Conservation (phyloP, 2,329 filamentous ascomycete genomes). For the Proliferodiscus dingleyae region DNA sequence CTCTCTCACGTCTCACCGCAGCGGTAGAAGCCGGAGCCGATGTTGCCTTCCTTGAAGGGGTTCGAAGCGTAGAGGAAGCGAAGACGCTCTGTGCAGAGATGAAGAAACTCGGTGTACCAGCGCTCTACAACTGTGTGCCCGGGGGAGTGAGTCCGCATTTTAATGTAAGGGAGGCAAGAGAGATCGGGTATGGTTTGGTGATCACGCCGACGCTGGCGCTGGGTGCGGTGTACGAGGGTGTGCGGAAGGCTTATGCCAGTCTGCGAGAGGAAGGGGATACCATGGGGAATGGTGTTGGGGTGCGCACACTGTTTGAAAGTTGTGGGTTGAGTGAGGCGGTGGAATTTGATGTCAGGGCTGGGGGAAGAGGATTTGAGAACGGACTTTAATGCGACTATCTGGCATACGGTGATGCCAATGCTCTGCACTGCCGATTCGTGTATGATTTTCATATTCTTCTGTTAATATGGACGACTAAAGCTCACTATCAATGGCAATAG, state of each 20-base stretch:
- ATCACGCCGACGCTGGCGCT: constrained; percentile 42
- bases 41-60: constrained; percentile 55
- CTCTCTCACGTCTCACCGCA: constrained; percentile 44
- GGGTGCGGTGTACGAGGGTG: constrained; percentile 3
- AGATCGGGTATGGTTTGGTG: constrained; percentile 53
- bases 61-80: constrained; percentile 47
- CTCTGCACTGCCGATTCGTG: too few species aligned
- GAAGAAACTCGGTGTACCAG: constrained; percentile 39
- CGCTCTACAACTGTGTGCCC: constrained; percentile 54
- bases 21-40: constrained; percentile 54
- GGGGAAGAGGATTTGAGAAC: constrained; percentile 10
- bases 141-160: constrained; percentile 51
- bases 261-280: constrained; percentile 23
- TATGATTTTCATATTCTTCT: too few species aligned
- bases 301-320: constrained; percentile 45
- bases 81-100: constrained; percentile 40
- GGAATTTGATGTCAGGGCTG: constrained; percentile 38
- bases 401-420: neutral
- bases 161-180: constrained; percentile 45
- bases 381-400: constrained; percentile 2
- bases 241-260: neutral
- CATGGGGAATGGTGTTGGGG: constrained; percentile 37
- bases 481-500: too few species aligned
- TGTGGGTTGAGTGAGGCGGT: constrained; percentile 48
- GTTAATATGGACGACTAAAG: too few species aligned